Percentiles rank a stretch among this genome's conserved stretches.
These are phyloP conservation scores for Pistacia integerrima DNA, from an alignment of 345 rosid species.

Conservation along the genomic window DNA sequence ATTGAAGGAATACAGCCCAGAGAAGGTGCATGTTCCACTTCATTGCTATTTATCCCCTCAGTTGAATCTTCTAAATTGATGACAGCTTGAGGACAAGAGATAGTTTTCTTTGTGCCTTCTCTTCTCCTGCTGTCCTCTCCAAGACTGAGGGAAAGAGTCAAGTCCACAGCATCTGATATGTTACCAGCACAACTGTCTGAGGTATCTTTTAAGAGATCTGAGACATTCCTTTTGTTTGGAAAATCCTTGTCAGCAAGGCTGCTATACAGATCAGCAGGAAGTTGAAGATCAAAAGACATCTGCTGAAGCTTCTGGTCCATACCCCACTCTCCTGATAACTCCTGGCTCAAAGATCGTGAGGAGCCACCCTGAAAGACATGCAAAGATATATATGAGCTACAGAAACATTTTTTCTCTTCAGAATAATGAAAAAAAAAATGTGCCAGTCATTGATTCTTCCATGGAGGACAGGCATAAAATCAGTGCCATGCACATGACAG, in stretches of 20 bases:
- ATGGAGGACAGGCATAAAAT: background rate
- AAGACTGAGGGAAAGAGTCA: constrained; percentile 44
- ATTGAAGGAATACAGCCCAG: constrained; percentile 18
- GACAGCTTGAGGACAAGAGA: constrained; percentile 19
- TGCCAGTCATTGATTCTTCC: constrained; percentile 11
- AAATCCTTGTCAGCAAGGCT: constrained; percentile 19
- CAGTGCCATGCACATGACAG: background rate
- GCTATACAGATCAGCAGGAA: constrained; percentile 35
- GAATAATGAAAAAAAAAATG: background rate
- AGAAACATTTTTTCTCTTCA: background rate
- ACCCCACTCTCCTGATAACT: constrained; percentile 18
- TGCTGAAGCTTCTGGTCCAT: constrained; percentile 19
- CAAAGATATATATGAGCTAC: background rate
- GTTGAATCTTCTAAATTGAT: constrained; percentile 40
- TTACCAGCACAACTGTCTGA: background rate
- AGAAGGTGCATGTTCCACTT: constrained; percentile 16
- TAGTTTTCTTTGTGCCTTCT: constrained; percentile 20
- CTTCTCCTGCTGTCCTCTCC: constrained; percentile 25
- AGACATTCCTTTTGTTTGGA: constrained; percentile 18
- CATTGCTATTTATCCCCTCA: constrained; percentile 15
- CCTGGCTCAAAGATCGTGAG: constrained; percentile 5
- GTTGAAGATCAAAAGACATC: constrained; percentile 33
- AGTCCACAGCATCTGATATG: constrained; percentile 25
- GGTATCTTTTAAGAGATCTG: constrained; percentile 13
- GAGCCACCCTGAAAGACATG: constrained; percentile 32